A percentile compares a stretch with the other conserved stretches of the same genome.
phyloP scores from a whole-genome alignment of 2,329 filamentous ascomycete genomes.

The Hansfordia pulvinata region DNA sequence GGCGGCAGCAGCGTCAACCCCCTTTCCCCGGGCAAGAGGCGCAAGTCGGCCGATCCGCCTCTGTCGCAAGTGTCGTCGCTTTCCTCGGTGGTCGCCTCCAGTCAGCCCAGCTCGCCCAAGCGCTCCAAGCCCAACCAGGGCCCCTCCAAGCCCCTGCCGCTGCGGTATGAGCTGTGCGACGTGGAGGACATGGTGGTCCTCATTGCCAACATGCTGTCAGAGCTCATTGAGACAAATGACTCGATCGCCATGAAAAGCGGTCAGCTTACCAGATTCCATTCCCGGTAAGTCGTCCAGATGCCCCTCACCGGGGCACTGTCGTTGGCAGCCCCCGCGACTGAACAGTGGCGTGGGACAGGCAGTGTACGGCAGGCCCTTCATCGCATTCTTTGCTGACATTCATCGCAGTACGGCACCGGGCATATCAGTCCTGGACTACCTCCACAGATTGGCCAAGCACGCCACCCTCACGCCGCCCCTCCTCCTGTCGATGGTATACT shows the following conservation, averaged over 20 bases:
- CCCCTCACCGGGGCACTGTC: no score
- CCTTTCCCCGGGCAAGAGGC: conserved; percentile 26
- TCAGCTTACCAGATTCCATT: conserved; percentile 88
- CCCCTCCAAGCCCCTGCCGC: conserved; percentile 48
- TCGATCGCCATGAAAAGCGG: conserved; percentile 71
- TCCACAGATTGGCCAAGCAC: conserved; percentile 84
- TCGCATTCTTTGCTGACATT: conserved; percentile 2
- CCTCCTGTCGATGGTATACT: conserved; percentile 97
- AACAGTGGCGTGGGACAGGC: no score
- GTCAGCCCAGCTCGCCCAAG: conserved; percentile 30
- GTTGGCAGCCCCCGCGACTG: no score
- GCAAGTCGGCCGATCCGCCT: conserved; percentile 26
- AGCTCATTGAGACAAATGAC: conserved; percentile 89
- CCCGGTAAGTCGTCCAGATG: conserved; percentile 57
- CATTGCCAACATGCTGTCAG: conserved; percentile 89
- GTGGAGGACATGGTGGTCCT: conserved; percentile 80
- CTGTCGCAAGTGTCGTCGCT: conserved; percentile 9
- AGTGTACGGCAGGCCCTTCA: conserved; percentile 1
- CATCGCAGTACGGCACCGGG: conserved; percentile 52
- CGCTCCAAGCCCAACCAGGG: conserved; percentile 34
- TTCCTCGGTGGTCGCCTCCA: conserved; percentile 14
- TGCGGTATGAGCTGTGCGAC: conserved; percentile 67
- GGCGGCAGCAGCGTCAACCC: conserved; percentile 6
- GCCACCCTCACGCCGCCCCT: conserved; percentile 87
- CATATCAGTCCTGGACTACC: conserved; percentile 88